Evolutionary conservation across 495 filamentous ascomycete genomes (phyloP).

Genomic region (Neurospora hispaniola): DNA sequence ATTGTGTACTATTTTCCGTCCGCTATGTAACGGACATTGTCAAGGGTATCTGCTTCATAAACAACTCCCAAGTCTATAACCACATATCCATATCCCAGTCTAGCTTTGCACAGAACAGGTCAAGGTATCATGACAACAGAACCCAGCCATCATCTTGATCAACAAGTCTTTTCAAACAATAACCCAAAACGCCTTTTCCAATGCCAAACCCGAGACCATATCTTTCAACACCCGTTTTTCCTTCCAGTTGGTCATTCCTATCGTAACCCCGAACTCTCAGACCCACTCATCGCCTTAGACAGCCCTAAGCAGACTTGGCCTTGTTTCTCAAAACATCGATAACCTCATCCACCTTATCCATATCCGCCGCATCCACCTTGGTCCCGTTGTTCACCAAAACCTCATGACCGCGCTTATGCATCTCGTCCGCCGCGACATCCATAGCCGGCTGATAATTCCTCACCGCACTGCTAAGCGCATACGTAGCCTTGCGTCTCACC

Average conservation of each 20-base stretch:
- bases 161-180: background rate
- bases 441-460: conserved; percentile 79
- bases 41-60: background rate
- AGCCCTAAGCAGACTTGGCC: conserved; percentile 8
- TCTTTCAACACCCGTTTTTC: background rate
- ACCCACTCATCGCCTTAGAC: conserved; percentile 3
- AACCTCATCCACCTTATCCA: conserved; percentile 70
- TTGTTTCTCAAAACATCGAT: conserved; percentile 56
- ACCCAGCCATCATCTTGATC: background rate
- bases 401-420: conserved; percentile 40
- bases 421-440: conserved; percentile 52
- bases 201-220: background rate
- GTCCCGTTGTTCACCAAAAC: conserved; percentile 12
- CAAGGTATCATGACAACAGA: background rate
- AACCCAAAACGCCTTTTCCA: background rate
- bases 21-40: background rate
- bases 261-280: background rate
- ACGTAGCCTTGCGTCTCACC: conserved; percentile 78
- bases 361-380: conserved; percentile 62
- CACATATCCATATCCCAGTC: background rate
- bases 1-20: background rate
- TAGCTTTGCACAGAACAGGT: background rate
- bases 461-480: conserved; percentile 60
- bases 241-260: background rate
- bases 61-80: background rate